phyloP scores from a whole-genome alignment of 2,329 filamentous ascomycete genomes.

The Verticillium alfalfae region DNA sequence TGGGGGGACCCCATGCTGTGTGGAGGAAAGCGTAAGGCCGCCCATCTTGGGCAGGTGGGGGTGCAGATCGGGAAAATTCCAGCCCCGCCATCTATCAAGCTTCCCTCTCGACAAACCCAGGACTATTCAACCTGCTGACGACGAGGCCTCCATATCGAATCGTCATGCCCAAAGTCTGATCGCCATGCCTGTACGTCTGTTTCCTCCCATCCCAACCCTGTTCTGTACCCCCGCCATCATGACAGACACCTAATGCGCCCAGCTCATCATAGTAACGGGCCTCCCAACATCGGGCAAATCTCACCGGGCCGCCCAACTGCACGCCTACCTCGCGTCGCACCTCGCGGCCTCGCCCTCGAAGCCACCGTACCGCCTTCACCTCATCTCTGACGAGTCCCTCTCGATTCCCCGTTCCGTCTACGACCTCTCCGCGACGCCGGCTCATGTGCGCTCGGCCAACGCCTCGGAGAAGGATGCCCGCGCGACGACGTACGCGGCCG shows the following conservation, averaged over 20 bases:
- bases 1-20: no score
- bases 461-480: slow-evolving; percentile 76
- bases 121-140: no score
- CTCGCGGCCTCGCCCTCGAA: slow-evolving; percentile 31
- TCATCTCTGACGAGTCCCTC: slow-evolving; percentile 68
- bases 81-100: slow-evolving; percentile 1
- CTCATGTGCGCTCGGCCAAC: slow-evolving; percentile 64
- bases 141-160: no score
- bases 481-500: slow-evolving; percentile 68
- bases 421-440: slow-evolving; percentile 49
- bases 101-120: neutral
- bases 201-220: neutral
- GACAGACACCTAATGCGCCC: neutral
- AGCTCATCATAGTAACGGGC: slow-evolving; percentile 65
- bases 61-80: slow-evolving; percentile 5
- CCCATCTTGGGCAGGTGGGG: slow-evolving; percentile 7
- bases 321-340: slow-evolving; percentile 56
- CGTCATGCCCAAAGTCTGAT: no score
- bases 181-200: slow-evolving; percentile 8
- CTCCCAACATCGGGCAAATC: slow-evolving; percentile 66
- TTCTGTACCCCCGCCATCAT: neutral
- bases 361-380: slow-evolving; percentile 59
- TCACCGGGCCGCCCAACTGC: slow-evolving; percentile 60
- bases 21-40: neutral
- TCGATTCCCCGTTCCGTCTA: slow-evolving; percentile 68